A percentile compares a stretch with the other conserved stretches of the same genome.
phyloP scores from a whole-genome alignment of 805 yeast genomes.

The Candida anglica region DNA sequence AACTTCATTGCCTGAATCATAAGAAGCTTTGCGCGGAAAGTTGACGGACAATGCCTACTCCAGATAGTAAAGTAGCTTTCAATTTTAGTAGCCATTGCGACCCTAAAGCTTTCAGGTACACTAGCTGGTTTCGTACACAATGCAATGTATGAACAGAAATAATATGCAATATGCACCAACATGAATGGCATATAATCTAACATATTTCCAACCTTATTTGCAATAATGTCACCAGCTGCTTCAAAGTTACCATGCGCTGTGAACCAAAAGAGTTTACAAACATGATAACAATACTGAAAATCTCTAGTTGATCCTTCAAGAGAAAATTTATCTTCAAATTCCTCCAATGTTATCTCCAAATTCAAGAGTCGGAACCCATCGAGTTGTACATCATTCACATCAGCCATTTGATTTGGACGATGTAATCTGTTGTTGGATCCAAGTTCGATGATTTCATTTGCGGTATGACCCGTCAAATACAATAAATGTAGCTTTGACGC shows the following conservation, averaged over 20 bases:
- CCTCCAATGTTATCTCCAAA: constrained; percentile 8
- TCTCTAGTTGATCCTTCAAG: constrained; percentile 4
- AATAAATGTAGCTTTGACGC: constrained; percentile 11
- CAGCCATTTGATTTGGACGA: too few species aligned
- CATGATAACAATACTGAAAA: constrained; percentile 8
- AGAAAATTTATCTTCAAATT: constrained; percentile 4
- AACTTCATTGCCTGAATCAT: constrained; percentile 27
- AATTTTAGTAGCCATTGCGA: background rate
- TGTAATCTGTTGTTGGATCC: background rate
- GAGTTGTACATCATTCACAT: constrained; percentile 4
- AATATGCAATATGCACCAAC: constrained; percentile 17
- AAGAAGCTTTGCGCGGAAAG: constrained; percentile 34
- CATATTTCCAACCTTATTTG: constrained; percentile 12
- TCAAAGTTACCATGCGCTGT: constrained; percentile 11
- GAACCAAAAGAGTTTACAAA: constrained; percentile 9
- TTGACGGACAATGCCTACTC: constrained; percentile 29
- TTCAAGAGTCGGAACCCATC: constrained; percentile 6
- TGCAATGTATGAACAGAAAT: constrained; percentile 13
- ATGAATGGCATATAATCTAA: constrained; percentile 18
- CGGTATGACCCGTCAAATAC: constrained; percentile 12
- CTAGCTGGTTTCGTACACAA: constrained; percentile 5
- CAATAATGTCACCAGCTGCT: constrained; percentile 12
- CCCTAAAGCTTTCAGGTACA: background rate
- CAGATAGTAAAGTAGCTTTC: constrained; percentile 15
- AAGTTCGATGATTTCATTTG: constrained; percentile 3